These are phyloP conservation scores for Nematocida sp. DNA, from an alignment of 371 early-diverging fungal genomes.

Conservation along the genomic window DNA sequence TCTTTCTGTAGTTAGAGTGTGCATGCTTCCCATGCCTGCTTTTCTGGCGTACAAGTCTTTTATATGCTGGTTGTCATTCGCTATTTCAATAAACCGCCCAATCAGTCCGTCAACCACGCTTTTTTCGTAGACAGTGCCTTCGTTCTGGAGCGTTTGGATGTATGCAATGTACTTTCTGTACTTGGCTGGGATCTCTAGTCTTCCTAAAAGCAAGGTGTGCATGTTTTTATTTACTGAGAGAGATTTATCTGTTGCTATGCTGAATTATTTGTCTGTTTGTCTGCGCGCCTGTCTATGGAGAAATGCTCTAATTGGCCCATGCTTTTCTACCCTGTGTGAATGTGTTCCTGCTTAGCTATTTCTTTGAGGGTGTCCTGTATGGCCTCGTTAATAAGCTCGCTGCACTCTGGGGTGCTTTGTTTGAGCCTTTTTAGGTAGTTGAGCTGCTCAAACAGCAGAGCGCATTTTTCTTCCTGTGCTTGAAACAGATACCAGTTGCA, in stretches of 20 bases:
- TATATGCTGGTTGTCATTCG: conserved; percentile 39
- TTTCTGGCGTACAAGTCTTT: conserved; percentile 29
- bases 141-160: conserved; percentile 3
- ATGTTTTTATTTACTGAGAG: conserved; percentile 1
- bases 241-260: neutral
- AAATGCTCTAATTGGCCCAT: neutral
- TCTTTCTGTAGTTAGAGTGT: no score
- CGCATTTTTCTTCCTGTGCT: conserved; percentile 35
- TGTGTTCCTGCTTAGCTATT: neutral
- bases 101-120: conserved; percentile 27
- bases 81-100: conserved; percentile 38
- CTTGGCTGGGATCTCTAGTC: conserved; percentile 6
- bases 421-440: conserved; percentile 19
- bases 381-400: neutral
- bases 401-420: neutral
- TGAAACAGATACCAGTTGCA: conserved; percentile 44
- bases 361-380: conserved; percentile 37
- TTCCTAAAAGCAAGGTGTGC: conserved; percentile 34
- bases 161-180: conserved; percentile 42
- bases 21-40: neutral
- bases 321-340: no score
- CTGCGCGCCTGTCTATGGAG: neutral
- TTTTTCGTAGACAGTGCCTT: conserved; percentile 20
- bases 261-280: conserved; percentile 6
- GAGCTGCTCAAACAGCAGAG: conserved; percentile 36